Percentiles rank a stretch among this genome's conserved stretches.
phyloP scores from a whole-genome alignment of 2,329 filamentous ascomycete genomes.

The Colletotrichum endophyticum region DNA sequence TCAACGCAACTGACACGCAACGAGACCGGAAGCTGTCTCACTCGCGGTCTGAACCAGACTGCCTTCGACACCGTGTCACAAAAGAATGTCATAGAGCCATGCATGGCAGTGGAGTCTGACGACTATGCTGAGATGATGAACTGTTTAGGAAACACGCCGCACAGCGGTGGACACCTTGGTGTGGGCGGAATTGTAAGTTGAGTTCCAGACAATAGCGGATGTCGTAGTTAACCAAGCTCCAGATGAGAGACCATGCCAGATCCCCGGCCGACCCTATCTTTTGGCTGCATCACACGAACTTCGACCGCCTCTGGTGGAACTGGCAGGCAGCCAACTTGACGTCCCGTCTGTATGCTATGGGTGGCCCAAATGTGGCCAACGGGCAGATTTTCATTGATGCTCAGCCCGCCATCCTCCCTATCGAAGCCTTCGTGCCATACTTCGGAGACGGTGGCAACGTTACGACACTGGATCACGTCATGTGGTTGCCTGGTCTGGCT shows the following conservation, averaged over 20 bases:
- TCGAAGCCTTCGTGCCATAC: background rate
- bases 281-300: background rate
- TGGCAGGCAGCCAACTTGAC: conserved; percentile 10
- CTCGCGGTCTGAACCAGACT: background rate
- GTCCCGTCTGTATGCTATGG: background rate
- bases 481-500: background rate
- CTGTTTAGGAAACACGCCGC: background rate
- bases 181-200: background rate
- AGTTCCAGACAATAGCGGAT: rapidly evolving
- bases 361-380: background rate
- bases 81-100: background rate
- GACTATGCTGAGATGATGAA: background rate
- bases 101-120: background rate
- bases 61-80: background rate
- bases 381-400: background rate
- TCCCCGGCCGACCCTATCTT: background rate
- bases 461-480: background rate
- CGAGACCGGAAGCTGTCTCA: background rate
- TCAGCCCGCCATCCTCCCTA: background rate
- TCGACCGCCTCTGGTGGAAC: background rate
- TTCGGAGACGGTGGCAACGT: background rate
- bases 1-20: background rate
- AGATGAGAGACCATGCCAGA: background rate
- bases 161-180: background rate
- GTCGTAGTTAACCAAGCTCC: background rate